Evolutionary conservation across 805 yeast species (phyloP), one percentile per base, ranked within the genome.

Genomic region (Scheffersomyces lignosus): DNA sequence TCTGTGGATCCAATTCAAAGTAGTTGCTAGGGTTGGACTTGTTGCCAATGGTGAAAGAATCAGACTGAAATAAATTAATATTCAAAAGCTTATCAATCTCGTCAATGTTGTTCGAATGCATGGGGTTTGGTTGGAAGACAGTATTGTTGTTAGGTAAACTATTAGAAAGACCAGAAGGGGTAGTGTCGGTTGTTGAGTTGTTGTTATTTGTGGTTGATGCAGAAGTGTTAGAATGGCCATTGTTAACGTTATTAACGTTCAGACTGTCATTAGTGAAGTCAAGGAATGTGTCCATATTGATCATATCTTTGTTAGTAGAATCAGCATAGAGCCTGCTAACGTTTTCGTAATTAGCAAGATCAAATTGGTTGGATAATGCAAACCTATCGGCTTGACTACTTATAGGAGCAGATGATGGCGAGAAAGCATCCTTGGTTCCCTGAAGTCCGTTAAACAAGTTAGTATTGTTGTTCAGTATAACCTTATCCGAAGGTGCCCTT

Each of bases 51-150:
- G 48, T 47, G 38, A 59, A 62, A 24, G 48, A 45, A n/a, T 62
- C 66, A 27, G 60, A 47, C 41, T 60, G 69, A 40, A 66, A 68
- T 27, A 66, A 47, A 41, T 64, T 66, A 58, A 65, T 59, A 41
- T 66, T 65, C 26, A 68, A 56, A 26, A 68, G 47, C 36, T 61
- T 60, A 42, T 68, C 73, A 18, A 67, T 63, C 34, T 68, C 71
- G 41, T 68, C 73, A 1, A 54, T 41, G 25, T 49, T 49, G 28
- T 43, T 44, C 31, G n/a, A 7, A 20, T 10, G 9, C 10, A 20
- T 10, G 24, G 24, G 24, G 10, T 20, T 7, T 7, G 7, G 7
- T 10, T 20, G 24, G 24, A 20, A 20, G n/a, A n/a, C n/a, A n/a
- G n/a, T n/a, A 10, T 20, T 20, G 24, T 20, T 20, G 10, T 7